These are phyloP conservation scores for Aspergillus saccharolyticus DNA, from an alignment of 495 filamentous ascomycete species.

Conservation along the genomic window DNA sequence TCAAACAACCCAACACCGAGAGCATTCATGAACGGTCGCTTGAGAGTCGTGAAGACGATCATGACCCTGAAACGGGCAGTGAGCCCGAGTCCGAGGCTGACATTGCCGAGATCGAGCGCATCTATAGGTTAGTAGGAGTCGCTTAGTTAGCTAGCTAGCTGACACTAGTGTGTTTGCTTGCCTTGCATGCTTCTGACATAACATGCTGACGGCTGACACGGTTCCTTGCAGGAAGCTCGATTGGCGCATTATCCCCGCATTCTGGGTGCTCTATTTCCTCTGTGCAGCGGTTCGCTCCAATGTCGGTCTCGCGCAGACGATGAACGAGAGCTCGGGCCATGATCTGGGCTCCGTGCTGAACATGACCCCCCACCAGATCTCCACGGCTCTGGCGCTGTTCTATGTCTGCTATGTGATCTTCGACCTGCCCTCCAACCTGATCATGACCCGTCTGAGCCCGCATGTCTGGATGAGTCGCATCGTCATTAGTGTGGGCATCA, in stretches of 20 bases:
- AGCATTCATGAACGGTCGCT: slow-evolving; percentile 26
- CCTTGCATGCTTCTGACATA: background rate
- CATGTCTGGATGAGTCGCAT: slow-evolving; percentile 92
- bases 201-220: background rate
- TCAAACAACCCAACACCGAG: slow-evolving; percentile 20
- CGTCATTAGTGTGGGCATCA: slow-evolving; percentile 78
- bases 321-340: slow-evolving; percentile 66
- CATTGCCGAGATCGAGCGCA: slow-evolving; percentile 36
- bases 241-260: slow-evolving; percentile 78
- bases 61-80: slow-evolving; percentile 22
- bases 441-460: slow-evolving; percentile 81
- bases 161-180: background rate
- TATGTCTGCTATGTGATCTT: slow-evolving; percentile 89
- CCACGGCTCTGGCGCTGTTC: slow-evolving; percentile 78
- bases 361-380: slow-evolving; percentile 67
- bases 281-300: slow-evolving; percentile 89
- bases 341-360: slow-evolving; percentile 63
- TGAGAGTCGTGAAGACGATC: slow-evolving; percentile 11
- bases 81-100: slow-evolving; percentile 17
- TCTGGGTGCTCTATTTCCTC: slow-evolving; percentile 92
- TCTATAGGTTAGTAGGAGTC: slow-evolving; percentile 30
- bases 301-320: slow-evolving; percentile 84
- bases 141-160: too few relatives aligned
- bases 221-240: slow-evolving; percentile 59
- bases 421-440: slow-evolving; percentile 81